Evolutionary conservation across 495 filamentous ascomycete genomes (phyloP).

Genomic region (Daldinia decipiens): DNA sequence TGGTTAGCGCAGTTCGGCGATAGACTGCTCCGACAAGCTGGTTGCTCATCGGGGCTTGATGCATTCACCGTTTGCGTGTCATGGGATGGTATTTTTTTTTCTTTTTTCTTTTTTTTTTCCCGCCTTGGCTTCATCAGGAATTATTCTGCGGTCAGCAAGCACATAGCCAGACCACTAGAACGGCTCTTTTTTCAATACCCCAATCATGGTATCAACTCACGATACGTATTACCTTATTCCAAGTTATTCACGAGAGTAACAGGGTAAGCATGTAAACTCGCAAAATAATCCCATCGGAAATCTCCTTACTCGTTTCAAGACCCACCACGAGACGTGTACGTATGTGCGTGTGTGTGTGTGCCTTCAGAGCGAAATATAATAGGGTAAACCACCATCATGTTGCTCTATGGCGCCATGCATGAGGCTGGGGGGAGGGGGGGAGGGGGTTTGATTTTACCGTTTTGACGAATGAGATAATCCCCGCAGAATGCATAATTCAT

Average conservation of each 20-base stretch:
- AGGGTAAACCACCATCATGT: constrained; percentile 35
- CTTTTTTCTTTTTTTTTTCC: constrained; percentile 14
- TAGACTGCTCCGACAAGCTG: constrained; percentile 18
- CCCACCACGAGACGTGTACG: constrained; percentile 35
- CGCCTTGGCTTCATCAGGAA: constrained; percentile 11
- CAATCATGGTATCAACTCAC: constrained; percentile 7
- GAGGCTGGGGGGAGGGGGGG: constrained; percentile 26
- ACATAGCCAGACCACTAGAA: constrained; percentile 24
- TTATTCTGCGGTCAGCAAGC: constrained; percentile 27
- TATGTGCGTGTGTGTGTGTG: constrained; percentile 19
- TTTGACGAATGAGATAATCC: constrained; percentile 47
- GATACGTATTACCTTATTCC: constrained; percentile 9
- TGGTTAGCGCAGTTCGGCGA: constrained; percentile 21
- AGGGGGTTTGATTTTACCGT: constrained; percentile 26
- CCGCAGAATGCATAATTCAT: constrained; percentile 43
- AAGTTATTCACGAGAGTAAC: constrained; percentile 10
- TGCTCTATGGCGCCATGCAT: constrained; percentile 40
- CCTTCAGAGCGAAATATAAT: constrained; percentile 34
- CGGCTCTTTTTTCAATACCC: constrained; percentile 10
- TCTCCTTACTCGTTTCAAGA: constrained; percentile 43
- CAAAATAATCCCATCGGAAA: constrained; percentile 37
- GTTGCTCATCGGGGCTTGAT: constrained; percentile 11
- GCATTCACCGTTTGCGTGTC: constrained; percentile 17
- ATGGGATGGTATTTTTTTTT: constrained; percentile 13
- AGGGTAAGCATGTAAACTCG: constrained; percentile 23